Percentiles rank a stretch among this genome's conserved stretches.
Conservation (phyloP, 208 protist species). For the Leishmania mexicana region DNA sequence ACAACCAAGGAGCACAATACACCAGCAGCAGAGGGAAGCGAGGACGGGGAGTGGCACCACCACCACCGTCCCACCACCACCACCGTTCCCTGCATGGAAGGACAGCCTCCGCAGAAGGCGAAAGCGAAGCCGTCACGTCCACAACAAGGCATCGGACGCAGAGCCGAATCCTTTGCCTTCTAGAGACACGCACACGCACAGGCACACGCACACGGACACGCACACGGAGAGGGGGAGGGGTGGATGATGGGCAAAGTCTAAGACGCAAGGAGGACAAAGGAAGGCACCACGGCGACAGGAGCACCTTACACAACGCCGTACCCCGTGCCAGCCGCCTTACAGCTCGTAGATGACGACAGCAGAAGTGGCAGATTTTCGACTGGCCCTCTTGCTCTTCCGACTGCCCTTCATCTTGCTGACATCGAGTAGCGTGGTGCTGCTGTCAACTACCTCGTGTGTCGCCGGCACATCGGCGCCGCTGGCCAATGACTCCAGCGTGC, state of each 20-base stretch:
- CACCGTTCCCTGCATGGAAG: too few relatives aligned
- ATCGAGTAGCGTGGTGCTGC: neutral
- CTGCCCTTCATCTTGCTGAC: neutral
- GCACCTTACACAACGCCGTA: neutral
- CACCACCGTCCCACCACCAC: too few relatives aligned
- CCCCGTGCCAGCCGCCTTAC: neutral
- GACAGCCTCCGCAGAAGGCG: too few relatives aligned
- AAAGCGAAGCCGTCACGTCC: too few relatives aligned
- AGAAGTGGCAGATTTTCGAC: neutral
- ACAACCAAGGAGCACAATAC: too few relatives aligned
- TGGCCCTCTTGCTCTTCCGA: constrained; percentile 1
- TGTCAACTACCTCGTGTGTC: neutral
- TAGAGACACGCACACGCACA: neutral
- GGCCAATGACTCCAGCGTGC: neutral
- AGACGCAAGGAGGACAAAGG: neutral
- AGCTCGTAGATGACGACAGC: neutral
- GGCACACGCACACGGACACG: neutral
- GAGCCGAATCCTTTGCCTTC: too few relatives aligned
- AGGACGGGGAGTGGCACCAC: too few relatives aligned
- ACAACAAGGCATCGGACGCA: too few relatives aligned
- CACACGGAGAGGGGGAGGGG: neutral
- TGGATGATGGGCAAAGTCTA: neutral
- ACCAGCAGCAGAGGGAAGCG: neutral
- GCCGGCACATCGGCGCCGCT: neutral
- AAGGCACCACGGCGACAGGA: neutral